Conservation (phyloP, 371 early-diverging fungal genomes). For the Zopfochytrium polystomum region DNA sequence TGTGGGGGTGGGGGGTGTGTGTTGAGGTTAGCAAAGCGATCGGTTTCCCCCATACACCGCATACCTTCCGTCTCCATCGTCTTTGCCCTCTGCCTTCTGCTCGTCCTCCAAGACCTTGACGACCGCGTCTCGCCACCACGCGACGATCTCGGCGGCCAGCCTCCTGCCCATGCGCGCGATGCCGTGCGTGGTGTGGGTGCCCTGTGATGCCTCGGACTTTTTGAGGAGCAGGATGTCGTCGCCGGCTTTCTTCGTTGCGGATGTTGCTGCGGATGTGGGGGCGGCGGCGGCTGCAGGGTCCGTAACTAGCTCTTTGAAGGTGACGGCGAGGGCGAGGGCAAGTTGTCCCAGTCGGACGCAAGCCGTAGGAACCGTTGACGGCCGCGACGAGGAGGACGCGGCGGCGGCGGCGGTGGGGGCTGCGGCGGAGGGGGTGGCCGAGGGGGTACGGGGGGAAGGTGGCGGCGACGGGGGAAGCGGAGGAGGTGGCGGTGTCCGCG, state of each 20-base stretch:
- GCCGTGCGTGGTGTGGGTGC: background rate
- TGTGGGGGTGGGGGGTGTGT: background rate
- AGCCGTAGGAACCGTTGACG: slow-evolving; percentile 5
- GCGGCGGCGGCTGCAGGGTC: too few relatives aligned
- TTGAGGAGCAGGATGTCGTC: background rate
- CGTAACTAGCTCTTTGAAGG: too few relatives aligned
- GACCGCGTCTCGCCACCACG: background rate
- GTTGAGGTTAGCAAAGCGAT: too few relatives aligned
- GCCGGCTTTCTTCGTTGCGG: background rate
- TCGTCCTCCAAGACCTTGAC: background rate
- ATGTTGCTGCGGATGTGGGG: background rate
- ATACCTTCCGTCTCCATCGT: too few relatives aligned
- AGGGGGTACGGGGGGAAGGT: too few relatives aligned
- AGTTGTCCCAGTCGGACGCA: slow-evolving; percentile 10
- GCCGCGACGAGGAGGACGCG: slow-evolving; percentile 4
- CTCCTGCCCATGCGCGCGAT: background rate
- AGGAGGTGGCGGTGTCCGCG: too few relatives aligned
- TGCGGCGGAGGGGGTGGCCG: too few relatives aligned
- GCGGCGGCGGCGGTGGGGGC: too few relatives aligned
- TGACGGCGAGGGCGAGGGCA: background rate
- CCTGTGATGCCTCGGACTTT: background rate
- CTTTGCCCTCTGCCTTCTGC: background rate
- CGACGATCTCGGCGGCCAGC: slow-evolving; percentile 1
- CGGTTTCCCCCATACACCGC: too few relatives aligned
- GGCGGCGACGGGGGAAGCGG: too few relatives aligned